Evolutionary conservation across 1,284 basidiomycete genomes (phyloP), one percentile per base, ranked within the genome.

Genomic region (Irpex lacteus): DNA sequence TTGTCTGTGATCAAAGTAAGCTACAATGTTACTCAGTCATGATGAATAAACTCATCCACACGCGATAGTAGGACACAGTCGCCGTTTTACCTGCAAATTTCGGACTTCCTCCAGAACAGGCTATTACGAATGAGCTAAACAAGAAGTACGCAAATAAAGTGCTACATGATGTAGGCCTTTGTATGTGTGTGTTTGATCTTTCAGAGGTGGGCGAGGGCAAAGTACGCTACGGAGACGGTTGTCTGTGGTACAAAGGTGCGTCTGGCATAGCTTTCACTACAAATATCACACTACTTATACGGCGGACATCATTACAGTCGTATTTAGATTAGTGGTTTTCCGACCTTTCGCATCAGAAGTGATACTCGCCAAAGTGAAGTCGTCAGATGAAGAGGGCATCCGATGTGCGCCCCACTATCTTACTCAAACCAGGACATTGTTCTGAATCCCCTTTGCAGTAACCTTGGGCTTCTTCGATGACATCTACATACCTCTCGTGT

Each of bases 141-240:
- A 91, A 92, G 76, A 98, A 98, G 75, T 98, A 96, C 70, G 92
- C 96, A 6, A 98, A 98, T 76, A 87, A 90, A 68, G 89, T 98
- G 49, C 80, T 98, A n/a, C 92, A 95, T 68, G 91, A 95, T 67
- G 91, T 97, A 59, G 96, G 97, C 0, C 84, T 98, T 15, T 96
- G 94, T 70, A 85, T 98, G 62, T 91, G 89, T 61, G 86, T 96
- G 0, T 97, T 95, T 68, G 96, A 98, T 74, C 79, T 98, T 26
- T 81, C 90, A 0, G 86, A 93, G 68, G 91, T 89, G 1, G 90
- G 94, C 8, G 95, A 98, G 72, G 97, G 97, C 2, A 95, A 92
- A 67, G 90, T 98, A 8, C 85, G 95, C 34, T 98, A 97, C 75
- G 96, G 96, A 0, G 97, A 99, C 75, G 97, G 97, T 0, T 90